These are phyloP conservation scores for Coniochaeta sp. DNA, from an alignment of 2,329 filamentous ascomycete genomes.

Conservation along the genomic window DNA sequence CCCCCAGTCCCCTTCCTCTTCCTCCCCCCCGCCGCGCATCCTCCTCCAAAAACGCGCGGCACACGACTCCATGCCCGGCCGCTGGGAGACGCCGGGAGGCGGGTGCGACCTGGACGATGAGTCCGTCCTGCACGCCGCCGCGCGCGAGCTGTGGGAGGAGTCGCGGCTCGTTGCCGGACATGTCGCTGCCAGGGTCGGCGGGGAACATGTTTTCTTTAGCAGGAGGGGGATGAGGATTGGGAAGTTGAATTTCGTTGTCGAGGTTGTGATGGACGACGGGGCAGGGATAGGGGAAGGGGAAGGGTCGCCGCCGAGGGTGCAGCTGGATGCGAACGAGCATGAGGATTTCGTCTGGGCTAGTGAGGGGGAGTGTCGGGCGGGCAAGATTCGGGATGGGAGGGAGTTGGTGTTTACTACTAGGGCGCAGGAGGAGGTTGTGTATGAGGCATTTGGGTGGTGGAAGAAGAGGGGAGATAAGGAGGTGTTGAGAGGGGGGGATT, in stretches of 20 bases:
- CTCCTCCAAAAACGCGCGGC: constrained; percentile 31
- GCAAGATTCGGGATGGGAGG: constrained; percentile 6
- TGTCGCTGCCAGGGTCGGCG: constrained; percentile 14
- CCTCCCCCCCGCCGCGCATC: constrained; percentile 15
- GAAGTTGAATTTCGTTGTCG: constrained; percentile 21
- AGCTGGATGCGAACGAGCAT: constrained; percentile 26
- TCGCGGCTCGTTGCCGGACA: constrained; percentile 23
- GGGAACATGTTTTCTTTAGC: constrained; percentile 17
- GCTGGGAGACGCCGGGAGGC: constrained; percentile 36
- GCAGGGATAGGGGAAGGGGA: neutral
- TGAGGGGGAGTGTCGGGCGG: constrained; percentile 21
- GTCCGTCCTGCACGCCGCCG: constrained; percentile 26
- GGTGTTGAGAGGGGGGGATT: too few species aligned
- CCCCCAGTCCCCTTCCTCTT: too few species aligned
- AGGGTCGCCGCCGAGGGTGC: constrained; percentile 11
- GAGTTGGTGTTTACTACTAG: constrained; percentile 16
- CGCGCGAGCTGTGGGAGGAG: constrained; percentile 36
- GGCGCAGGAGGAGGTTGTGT: constrained; percentile 13
- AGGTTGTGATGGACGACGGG: too few species aligned
- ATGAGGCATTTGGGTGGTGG: constrained; percentile 15
- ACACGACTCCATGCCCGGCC: constrained; percentile 28
- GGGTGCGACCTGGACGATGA: constrained; percentile 26
- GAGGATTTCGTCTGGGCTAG: constrained; percentile 24
- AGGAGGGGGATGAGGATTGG: constrained; percentile 12
- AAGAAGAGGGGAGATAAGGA: constrained; percentile 4